Evolutionary conservation across 768 basidiomycete species (phyloP).

Genomic region (Clavulina sp.): DNA sequence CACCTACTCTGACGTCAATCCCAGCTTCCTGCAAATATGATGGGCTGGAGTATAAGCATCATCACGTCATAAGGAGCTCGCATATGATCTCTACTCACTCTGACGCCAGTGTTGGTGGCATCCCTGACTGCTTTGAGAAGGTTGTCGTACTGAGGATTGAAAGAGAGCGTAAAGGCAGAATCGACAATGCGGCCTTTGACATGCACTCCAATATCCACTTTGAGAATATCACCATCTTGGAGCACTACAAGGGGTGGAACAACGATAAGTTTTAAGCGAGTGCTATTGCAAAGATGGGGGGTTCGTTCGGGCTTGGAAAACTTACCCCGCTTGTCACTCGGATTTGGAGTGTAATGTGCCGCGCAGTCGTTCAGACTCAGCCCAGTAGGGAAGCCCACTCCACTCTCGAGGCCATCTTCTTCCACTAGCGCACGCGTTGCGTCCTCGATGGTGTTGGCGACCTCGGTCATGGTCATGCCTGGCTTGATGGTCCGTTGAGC

Average conservation of each 20-base stretch:
- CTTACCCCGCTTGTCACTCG: conserved; percentile 70
- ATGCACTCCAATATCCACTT: conserved; percentile 96
- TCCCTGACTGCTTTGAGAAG: conserved; percentile 83
- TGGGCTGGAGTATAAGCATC: background rate
- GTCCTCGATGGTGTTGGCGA: conserved; percentile 85
- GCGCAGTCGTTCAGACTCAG: conserved; percentile 87
- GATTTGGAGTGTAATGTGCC: conserved; percentile 92
- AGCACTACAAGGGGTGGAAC: conserved; percentile 30
- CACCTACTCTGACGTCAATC: conserved; percentile 86
- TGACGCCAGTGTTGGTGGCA: conserved; percentile 82
- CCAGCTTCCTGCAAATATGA: conserved; percentile 62
- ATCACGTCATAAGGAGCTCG: background rate
- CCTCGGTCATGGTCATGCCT: conserved; percentile 88
- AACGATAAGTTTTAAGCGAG: background rate
- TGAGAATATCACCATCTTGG: conserved; percentile 69
- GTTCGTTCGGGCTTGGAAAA: conserved; percentile 9
- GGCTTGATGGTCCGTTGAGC: conserved; percentile 74
- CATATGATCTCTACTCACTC: conserved; percentile 34
- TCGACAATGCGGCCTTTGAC: conserved; percentile 91
- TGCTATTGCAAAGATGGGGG: conserved; percentile 3
- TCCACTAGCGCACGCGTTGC: conserved; percentile 83
- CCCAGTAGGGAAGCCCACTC: conserved; percentile 94
- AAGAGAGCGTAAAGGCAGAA: conserved; percentile 76
- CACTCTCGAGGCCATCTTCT: conserved; percentile 67
- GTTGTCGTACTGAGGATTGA: conserved; percentile 78